Conservation (phyloP, 768 basidiomycete genomes). For the Psilocybe cyanescens region DNA sequence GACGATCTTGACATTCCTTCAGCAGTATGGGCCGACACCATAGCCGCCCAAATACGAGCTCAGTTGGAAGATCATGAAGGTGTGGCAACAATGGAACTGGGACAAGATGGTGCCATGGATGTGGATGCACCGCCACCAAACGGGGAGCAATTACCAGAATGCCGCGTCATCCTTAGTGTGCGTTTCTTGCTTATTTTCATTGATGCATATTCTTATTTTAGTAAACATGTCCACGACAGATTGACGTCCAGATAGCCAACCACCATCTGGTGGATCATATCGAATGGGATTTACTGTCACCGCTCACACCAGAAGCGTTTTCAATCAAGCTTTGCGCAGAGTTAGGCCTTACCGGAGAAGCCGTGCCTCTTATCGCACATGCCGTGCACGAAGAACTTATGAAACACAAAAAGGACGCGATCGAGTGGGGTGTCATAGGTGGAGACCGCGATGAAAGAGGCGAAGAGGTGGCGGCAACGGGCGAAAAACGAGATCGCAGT, state of each 20-base stretch:
- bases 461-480: constrained; percentile 22
- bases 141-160: constrained; percentile 70
- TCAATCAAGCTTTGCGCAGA: constrained; percentile 80
- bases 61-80: constrained; percentile 92
- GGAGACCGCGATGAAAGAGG: constrained; percentile 44
- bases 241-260: constrained; percentile 95
- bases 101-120: constrained; percentile 58
- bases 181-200: constrained; percentile 27
- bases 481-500: constrained; percentile 47
- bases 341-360: constrained; percentile 87
- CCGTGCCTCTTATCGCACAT: constrained; percentile 86
- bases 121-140: constrained; percentile 43
- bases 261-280: constrained; percentile 94
- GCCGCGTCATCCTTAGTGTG: constrained; percentile 82
- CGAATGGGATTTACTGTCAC: constrained; percentile 97
- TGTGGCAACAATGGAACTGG: constrained; percentile 77
- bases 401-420: constrained; percentile 92
- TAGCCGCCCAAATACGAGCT: constrained; percentile 85
- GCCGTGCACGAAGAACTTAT: constrained; percentile 95
- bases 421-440: constrained; percentile 91
- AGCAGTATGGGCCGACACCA: constrained; percentile 70
- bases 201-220: neutral
- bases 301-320: constrained; percentile 88
- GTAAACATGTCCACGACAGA: constrained; percentile 46
- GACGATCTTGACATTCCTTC: constrained; percentile 81